phyloP scores from a whole-genome alignment of 345 rosid species.

The Ailanthus altissimus region DNA sequence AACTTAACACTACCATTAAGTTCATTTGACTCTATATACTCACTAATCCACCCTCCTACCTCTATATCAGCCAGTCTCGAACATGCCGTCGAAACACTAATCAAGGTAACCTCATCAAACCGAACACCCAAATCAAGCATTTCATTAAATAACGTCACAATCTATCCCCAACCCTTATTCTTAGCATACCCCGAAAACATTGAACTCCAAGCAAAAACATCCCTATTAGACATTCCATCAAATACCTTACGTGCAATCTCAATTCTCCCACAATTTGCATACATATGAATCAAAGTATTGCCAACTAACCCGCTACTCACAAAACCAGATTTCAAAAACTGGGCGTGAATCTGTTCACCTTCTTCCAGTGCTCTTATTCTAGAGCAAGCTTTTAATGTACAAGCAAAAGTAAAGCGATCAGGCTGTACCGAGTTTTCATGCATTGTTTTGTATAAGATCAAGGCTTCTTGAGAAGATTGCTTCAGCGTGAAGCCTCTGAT shows the following conservation, averaged over 20 bases:
- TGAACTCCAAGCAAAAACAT: constrained; percentile 46
- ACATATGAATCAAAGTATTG: constrained; percentile 38
- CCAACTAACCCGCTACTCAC: constrained; percentile 25
- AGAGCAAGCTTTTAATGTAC: constrained; percentile 44
- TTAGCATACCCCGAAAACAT: constrained; percentile 42
- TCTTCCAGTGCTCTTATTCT: constrained; percentile 30
- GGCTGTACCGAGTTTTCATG: constrained; percentile 22
- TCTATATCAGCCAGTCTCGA: constrained; percentile 40
- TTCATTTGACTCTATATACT: constrained; percentile 35
- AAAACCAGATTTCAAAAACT: constrained; percentile 35
- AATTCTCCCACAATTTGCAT: constrained; percentile 27
- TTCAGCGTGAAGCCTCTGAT: constrained; percentile 42
- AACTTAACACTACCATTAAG: constrained; percentile 30
- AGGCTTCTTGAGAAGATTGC: constrained; percentile 32
- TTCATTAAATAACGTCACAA: constrained; percentile 33
- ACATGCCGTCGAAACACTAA: constrained; percentile 45
- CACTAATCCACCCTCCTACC: constrained; percentile 39
- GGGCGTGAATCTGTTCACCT: constrained; percentile 50
- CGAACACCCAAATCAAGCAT: constrained; percentile 30
- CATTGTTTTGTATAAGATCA: constrained; percentile 35
- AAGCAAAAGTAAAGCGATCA: constrained; percentile 46
- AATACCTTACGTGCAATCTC: constrained; percentile 37
- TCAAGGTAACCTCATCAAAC: constrained; percentile 38
- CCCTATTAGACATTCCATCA: constrained; percentile 40
- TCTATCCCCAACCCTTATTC: constrained; percentile 32